These are phyloP conservation scores for Candida verbasci DNA, from an alignment of 805 yeast genomes.

Conservation along the genomic window DNA sequence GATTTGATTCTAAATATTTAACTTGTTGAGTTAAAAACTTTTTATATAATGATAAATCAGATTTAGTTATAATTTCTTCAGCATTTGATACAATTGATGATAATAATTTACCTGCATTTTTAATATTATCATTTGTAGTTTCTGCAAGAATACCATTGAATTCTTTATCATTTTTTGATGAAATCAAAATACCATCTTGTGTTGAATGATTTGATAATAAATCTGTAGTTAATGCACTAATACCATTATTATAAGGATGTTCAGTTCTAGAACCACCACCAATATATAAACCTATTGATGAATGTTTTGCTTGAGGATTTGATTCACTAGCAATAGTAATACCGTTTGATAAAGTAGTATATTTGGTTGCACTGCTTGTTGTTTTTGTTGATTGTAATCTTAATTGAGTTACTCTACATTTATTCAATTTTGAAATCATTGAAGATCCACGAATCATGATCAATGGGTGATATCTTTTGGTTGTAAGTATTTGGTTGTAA, in stretches of 20 bases:
- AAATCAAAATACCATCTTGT: slow-evolving; percentile 53
- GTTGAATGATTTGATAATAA: slow-evolving; percentile 37
- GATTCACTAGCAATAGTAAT: slow-evolving; percentile 67
- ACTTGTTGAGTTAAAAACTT: slow-evolving; percentile 43
- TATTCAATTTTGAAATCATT: slow-evolving; percentile 12
- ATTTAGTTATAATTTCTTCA: slow-evolving; percentile 35
- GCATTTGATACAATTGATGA: slow-evolving; percentile 40
- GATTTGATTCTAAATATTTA: slow-evolving; percentile 50
- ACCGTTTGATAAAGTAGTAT: slow-evolving; percentile 72
- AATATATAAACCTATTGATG: slow-evolving; percentile 65
- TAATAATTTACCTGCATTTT: slow-evolving; percentile 50
- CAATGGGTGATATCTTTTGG: not conserved
- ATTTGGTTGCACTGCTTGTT: slow-evolving; percentile 36
- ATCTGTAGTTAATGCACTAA: slow-evolving; percentile 59
- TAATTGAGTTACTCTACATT: not conserved
- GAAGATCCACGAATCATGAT: slow-evolving; percentile 40
- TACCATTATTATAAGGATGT: slow-evolving; percentile 79
- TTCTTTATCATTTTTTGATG: slow-evolving; percentile 58
- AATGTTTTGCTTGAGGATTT: slow-evolving; percentile 49
- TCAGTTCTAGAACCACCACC: slow-evolving; percentile 81
- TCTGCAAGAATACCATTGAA: slow-evolving; percentile 58
- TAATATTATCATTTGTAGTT: slow-evolving; percentile 45
- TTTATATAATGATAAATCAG: slow-evolving; percentile 46
- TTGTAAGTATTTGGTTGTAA: slow-evolving; percentile 1
- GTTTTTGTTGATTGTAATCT: slow-evolving; percentile 15